phyloP scores from a whole-genome alignment of 306 rosid genomes.

The Dicorynia guianensis region DNA sequence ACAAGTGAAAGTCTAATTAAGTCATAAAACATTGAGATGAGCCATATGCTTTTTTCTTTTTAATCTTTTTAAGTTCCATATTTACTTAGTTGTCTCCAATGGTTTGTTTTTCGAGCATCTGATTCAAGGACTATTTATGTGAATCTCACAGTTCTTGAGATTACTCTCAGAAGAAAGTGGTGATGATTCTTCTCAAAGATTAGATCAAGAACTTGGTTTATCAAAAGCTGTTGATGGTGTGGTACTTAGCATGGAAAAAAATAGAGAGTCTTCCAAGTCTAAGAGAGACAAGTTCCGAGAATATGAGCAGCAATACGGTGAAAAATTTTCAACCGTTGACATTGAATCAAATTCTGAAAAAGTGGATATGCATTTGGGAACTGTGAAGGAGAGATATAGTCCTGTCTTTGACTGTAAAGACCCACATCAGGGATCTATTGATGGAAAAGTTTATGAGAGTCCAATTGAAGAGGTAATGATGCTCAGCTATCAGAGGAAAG shows the following conservation, averaged over 20 bases:
- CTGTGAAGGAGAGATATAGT: conserved; percentile 39
- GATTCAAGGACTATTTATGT: conserved; percentile 29
- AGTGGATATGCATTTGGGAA: conserved; percentile 41
- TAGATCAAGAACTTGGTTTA: conserved; percentile 73
- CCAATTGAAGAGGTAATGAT: conserved; percentile 69
- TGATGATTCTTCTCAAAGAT: conserved; percentile 57
- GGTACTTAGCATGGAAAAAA: conserved; percentile 57
- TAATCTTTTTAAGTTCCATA: not conserved
- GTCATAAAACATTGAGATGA: not conserved
- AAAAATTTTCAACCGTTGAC: conserved; percentile 60
- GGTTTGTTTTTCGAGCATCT: not conserved
- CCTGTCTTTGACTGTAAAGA: conserved; percentile 45
- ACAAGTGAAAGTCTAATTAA: not conserved
- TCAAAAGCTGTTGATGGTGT: conserved; percentile 70
- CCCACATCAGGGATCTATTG: conserved; percentile 34
- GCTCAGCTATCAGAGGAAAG: conserved; percentile 81
- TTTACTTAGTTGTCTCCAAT: not conserved
- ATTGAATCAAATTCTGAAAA: conserved; percentile 54
- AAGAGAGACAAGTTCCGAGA: conserved; percentile 66
- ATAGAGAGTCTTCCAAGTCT: conserved; percentile 46
- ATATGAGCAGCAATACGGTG: conserved; percentile 67
- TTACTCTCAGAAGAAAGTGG: conserved; percentile 70
- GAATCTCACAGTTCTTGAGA: conserved; percentile 74
- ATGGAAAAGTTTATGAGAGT: conserved; percentile 49
- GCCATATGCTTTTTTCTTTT: not conserved